Conservation (phyloP, 352 stramenopile genomes). For the Thraustotheca clavata region DNA sequence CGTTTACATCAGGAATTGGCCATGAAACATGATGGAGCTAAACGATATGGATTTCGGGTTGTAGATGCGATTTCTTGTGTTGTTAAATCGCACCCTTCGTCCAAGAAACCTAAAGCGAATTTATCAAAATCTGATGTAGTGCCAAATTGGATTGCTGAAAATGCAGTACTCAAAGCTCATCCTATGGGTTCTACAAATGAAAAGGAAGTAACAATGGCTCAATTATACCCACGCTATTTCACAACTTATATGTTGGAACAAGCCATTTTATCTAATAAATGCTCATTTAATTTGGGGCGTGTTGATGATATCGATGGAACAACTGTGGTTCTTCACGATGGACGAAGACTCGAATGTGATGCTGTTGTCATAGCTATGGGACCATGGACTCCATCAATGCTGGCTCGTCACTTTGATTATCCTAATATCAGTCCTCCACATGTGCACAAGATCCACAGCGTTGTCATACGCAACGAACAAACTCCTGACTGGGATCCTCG, state of each 20-base stretch:
- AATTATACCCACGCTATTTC: conserved; percentile 42
- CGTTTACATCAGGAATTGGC: conserved; percentile 67
- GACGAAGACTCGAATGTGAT: conserved; percentile 29
- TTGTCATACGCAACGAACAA: conserved; percentile 11
- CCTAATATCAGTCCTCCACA: neutral
- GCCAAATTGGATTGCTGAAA: neutral
- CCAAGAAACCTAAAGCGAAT: neutral
- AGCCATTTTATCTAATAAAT: conserved; percentile 13
- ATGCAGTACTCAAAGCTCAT: neutral
- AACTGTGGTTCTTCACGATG: conserved; percentile 34
- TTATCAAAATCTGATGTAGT: neutral
- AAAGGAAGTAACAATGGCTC: conserved; percentile 11
- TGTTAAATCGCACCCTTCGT: conserved; percentile 4
- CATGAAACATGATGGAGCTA: conserved; percentile 24
- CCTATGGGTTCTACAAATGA: neutral
- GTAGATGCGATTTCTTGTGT: conserved; percentile 19
- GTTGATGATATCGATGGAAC: neutral
- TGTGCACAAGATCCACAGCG: conserved; percentile 17
- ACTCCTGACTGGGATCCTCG: neutral
- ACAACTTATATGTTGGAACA: conserved; percentile 34
- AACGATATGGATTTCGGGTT: neutral
- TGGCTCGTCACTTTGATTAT: neutral
- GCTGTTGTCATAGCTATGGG: conserved; percentile 65
- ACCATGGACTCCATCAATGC: conserved; percentile 41
- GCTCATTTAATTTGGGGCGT: neutral